Evolutionary conservation across 306 rosid species (phyloP).

Genomic region (Gleditsia sinensis): DNA sequence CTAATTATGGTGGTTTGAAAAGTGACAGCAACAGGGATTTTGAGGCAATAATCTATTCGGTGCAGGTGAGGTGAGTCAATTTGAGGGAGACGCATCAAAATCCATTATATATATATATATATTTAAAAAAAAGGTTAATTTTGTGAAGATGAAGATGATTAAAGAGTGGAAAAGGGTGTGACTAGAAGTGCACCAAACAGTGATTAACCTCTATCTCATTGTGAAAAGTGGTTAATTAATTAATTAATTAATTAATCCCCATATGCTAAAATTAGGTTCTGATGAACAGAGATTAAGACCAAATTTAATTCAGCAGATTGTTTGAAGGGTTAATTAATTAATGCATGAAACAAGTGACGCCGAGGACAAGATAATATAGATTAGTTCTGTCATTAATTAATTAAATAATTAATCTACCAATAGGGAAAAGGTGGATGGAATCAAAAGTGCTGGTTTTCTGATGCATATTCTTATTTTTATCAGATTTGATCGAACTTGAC

Average conservation of each 20-base stretch:
- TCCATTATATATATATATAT: too few relatives aligned
- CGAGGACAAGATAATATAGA: constrained; percentile 38
- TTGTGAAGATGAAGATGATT: constrained; percentile 32
- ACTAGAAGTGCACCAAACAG: constrained; percentile 28
- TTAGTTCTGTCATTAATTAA: neutral
- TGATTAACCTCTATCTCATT: neutral
- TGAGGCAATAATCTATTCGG: neutral
- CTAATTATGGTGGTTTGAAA: neutral
- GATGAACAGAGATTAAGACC: constrained; percentile 13
- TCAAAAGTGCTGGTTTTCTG: constrained; percentile 16
- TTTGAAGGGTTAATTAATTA: constrained; percentile 19
- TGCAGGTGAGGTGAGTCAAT: neutral
- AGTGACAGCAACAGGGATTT: neutral
- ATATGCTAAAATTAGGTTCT: constrained; percentile 26
- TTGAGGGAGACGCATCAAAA: neutral
- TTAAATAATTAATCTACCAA: neutral
- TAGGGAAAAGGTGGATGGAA: neutral
- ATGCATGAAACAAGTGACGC: constrained; percentile 18
- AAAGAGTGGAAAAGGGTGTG: constrained; percentile 24
- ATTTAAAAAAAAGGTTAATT: too few relatives aligned
- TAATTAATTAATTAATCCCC: neutral
- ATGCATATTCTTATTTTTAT: neutral
- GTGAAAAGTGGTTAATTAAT: constrained; percentile 18
- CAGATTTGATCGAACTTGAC: constrained; percentile 44
- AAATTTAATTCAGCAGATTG: neutral